These are phyloP conservation scores for Colletotrichum lini DNA, from an alignment of 2,329 filamentous ascomycete genomes.

Conservation along the genomic window DNA sequence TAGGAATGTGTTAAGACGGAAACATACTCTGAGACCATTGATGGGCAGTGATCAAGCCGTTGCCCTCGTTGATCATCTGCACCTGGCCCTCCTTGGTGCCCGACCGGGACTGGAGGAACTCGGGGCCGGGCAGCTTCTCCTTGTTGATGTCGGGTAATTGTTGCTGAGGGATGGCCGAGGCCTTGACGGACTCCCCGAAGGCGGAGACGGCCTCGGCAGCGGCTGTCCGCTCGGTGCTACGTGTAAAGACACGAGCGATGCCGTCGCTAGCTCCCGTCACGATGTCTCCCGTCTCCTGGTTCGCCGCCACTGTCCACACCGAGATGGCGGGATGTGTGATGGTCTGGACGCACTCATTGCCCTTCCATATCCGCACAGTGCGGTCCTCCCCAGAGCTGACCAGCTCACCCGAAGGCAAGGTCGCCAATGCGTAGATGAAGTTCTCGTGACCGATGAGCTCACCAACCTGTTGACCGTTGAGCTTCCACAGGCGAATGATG, in stretches of 20 bases:
- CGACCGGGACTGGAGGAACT: conserved; percentile 84
- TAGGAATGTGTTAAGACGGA: not conserved
- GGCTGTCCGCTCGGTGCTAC: conserved; percentile 78
- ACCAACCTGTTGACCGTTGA: conserved; percentile 82
- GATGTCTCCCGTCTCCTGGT: conserved; percentile 87
- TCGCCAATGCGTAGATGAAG: conserved; percentile 90
- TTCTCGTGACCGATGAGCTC: conserved; percentile 91
- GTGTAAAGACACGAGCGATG: conserved; percentile 86
- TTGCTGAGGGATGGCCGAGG: conserved; percentile 89
- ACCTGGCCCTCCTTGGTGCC: conserved; percentile 98
- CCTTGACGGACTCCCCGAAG: conserved; percentile 87
- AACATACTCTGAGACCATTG: conserved; percentile 78
- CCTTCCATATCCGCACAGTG: conserved; percentile 92
- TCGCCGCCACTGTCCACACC: conserved; percentile 93
- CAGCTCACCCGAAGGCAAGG: conserved; percentile 86
- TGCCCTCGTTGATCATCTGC: conserved; percentile 87
- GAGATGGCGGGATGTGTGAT: conserved; percentile 98
- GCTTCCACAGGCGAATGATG: conserved; percentile 87
- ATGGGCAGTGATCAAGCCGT: conserved; percentile 88
- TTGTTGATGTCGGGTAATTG: conserved; percentile 89
- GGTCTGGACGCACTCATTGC: conserved; percentile 87
- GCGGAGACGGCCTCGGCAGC: conserved; percentile 76
- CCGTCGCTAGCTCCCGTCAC: conserved; percentile 94
- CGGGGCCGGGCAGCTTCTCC: conserved; percentile 89
- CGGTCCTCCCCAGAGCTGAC: conserved; percentile 94